Evolutionary conservation across 1,284 basidiomycete species (phyloP), one percentile per base, ranked within the genome.

Genomic region (Pterulicium gracile): DNA sequence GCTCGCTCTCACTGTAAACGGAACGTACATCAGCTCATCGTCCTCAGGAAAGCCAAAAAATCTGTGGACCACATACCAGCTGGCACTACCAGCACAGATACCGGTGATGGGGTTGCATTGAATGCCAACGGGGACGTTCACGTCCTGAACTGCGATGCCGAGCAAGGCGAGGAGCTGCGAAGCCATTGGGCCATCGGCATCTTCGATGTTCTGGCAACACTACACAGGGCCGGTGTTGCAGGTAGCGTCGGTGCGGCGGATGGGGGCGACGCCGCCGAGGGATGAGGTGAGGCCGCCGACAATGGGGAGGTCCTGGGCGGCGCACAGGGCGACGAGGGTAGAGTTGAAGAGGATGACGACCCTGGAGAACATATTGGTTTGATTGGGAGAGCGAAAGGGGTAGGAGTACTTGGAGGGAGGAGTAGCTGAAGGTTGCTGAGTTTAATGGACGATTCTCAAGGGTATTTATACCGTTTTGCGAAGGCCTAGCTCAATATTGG

Each of bases 321-420:
- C 54, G 51, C 52, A 53, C 53, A 57, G 50, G 51, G 47, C 48
- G 19, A 45, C 45, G 18, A 55, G 40, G 44, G 46, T 44, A 45
- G 52, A 22, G 24, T 52, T 42, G 41, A 46, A 22, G 27, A 53
- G 35, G 41, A 44, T 23, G n/a, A n/a, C n/a, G 48, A 50, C 43
- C 20, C 47, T 52, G 24, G 49, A 48, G 47, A 49, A 46, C 50
- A 51, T 53, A 24, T 39, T 39, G n/a, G n/a, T n/a, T n/a, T n/a
- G n/a, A n/a, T n/a, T n/a, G n/a, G n/a, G n/a, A n/a, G n/a, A n/a
- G n/a, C n/a, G n/a, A n/a, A n/a, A n/a, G n/a, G n/a, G n/a, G n/a
- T n/a, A n/a, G n/a, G n/a, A n/a, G n/a, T n/a, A n/a, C n/a, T n/a
- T n/a, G n/a, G n/a, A n/a, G n/a, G n/a, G n/a, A n/a, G n/a, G n/a